Percentiles rank a stretch among this genome's conserved stretches.
Evolutionary conservation across 2,329 filamentous ascomycete genomes (phyloP).

Genomic region (Penicillium polonicum): DNA sequence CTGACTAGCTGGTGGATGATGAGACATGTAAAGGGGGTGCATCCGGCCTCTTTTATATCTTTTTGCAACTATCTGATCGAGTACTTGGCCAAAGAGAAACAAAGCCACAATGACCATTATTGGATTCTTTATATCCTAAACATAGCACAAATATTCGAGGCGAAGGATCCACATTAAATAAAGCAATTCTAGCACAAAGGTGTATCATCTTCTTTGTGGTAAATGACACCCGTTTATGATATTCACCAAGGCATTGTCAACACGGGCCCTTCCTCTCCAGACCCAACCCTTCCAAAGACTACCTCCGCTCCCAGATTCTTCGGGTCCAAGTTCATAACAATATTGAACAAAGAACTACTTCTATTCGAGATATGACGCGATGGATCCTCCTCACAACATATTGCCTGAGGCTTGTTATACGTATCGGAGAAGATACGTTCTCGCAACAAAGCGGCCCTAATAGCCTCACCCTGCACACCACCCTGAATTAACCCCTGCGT

Average conservation of each 20-base stretch:
- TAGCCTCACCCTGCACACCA: slow-evolving; percentile 22
- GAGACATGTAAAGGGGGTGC: neutral
- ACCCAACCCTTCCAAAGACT: slow-evolving; percentile 33
- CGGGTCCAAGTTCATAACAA: slow-evolving; percentile 36
- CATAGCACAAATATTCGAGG: neutral
- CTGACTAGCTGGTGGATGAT: neutral
- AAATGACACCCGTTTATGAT: neutral
- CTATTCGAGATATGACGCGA: slow-evolving; percentile 27
- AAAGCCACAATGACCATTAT: neutral
- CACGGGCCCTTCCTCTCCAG: slow-evolving; percentile 28
- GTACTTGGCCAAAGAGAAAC: neutral
- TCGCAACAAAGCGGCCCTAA: slow-evolving; percentile 28
- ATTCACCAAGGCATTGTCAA: slow-evolving; percentile 30
- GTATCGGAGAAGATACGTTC: slow-evolving; percentile 38
- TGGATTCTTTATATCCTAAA: neutral
- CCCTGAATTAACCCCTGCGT: slow-evolving; percentile 23
- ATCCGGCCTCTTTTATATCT: neutral
- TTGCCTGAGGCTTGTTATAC: slow-evolving; percentile 37
- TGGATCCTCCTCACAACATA: slow-evolving; percentile 36
- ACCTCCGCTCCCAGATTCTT: slow-evolving; percentile 32
- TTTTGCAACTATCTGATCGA: neutral
- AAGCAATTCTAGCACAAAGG: neutral
- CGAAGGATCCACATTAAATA: no score
- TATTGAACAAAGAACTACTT: slow-evolving; percentile 39
- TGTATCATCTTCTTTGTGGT: neutral